Evolutionary conservation across 345 rosid genomes (phyloP).

Genomic region (Citropsis articulata): DNA sequence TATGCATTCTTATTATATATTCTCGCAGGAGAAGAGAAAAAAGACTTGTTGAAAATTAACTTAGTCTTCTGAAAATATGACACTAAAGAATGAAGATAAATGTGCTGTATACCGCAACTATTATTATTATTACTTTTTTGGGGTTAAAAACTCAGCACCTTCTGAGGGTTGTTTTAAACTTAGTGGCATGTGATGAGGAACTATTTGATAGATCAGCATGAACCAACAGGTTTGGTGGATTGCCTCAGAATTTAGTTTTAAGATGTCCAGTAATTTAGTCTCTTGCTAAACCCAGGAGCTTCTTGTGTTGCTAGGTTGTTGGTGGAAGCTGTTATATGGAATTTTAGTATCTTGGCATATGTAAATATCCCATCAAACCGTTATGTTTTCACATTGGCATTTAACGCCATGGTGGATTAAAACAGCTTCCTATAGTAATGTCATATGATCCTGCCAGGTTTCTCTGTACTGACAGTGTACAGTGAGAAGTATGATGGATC

Average conservation of each 20-base stretch:
- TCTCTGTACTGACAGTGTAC: slow-evolving; percentile 99
- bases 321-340: slow-evolving; percentile 36
- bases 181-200: background rate
- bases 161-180: background rate
- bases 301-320: background rate
- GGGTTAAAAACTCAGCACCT: no score
- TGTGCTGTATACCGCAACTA: no score
- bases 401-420: slow-evolving; percentile 46
- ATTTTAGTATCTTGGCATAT: background rate
- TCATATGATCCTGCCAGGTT: slow-evolving; percentile 82
- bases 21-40: background rate
- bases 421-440: slow-evolving; percentile 74
- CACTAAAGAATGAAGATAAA: background rate
- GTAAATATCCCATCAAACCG: background rate
- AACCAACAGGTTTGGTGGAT: background rate
- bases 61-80: background rate
- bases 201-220: background rate
- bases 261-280: background rate
- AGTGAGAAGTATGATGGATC: slow-evolving; percentile 99
- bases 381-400: slow-evolving; percentile 46
- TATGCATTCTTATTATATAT: background rate
- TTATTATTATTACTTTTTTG: no score
- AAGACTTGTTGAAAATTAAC: background rate
- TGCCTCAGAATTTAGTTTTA: background rate
- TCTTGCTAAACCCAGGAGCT: background rate